phyloP scores from a whole-genome alignment of 192 early-diverging fungal genomes.

The Backusella westeae region DNA sequence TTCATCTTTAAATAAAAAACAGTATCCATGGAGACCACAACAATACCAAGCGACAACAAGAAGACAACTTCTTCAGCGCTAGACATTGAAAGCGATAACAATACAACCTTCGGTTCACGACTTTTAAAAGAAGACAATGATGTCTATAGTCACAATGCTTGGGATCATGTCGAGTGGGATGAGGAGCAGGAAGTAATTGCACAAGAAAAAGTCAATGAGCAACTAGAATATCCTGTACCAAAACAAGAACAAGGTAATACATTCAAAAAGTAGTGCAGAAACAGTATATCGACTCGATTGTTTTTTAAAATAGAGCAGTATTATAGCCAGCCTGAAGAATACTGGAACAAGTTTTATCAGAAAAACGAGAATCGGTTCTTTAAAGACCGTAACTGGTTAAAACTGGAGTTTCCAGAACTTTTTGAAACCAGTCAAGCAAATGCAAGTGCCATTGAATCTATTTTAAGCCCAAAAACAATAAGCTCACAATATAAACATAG shows the following conservation, averaged over 20 bases:
- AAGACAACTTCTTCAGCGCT: conserved; percentile 35
- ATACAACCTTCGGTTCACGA: conserved; percentile 69
- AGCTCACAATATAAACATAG: conserved; percentile 22
- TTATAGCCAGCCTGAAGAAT: conserved; percentile 47
- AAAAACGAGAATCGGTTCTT: conserved; percentile 90
- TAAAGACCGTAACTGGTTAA: conserved; percentile 96
- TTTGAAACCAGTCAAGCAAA: conserved; percentile 45
- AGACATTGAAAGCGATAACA: conserved; percentile 25
- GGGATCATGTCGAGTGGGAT: conserved; percentile 94
- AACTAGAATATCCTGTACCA: conserved; percentile 68
- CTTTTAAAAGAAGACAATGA: conserved; percentile 66
- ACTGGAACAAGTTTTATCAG: conserved; percentile 80
- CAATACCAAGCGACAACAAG: conserved; percentile 8
- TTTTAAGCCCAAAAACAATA: background rate
- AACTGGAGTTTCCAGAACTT: conserved; percentile 91
- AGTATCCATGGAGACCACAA: background rate
- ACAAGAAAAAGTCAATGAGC: conserved; percentile 69
- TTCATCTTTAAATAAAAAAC: background rate
- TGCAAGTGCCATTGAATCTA: conserved; percentile 25
- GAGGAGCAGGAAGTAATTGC: conserved; percentile 80
- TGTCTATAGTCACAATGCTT: conserved; percentile 92
- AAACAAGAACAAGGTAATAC: conserved; percentile 48
- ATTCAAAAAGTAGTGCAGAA: background rate
- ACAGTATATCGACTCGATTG: too few species aligned
- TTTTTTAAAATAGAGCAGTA: conserved; percentile 34